These are phyloP conservation scores for Dipteronia sinensis DNA, from an alignment of 345 rosid species.

Conservation along the genomic window DNA sequence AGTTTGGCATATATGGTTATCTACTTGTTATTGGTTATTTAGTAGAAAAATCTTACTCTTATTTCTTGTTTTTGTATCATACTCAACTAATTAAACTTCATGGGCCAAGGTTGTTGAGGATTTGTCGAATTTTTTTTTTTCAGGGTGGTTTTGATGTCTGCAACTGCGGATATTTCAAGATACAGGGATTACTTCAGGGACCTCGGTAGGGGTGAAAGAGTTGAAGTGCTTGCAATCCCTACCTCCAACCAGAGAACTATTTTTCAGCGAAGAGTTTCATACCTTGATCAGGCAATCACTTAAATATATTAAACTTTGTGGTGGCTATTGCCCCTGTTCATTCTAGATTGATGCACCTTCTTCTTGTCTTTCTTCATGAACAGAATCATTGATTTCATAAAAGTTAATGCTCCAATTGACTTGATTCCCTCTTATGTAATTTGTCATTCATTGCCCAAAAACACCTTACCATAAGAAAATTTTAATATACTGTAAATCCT, in stretches of 20 bases:
- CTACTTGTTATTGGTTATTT: neutral
- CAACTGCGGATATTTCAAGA: slow-evolving; percentile 86
- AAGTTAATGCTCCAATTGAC: neutral
- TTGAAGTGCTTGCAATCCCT: slow-evolving; percentile 90
- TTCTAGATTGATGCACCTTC: slow-evolving; percentile 4
- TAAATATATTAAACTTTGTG: neutral
- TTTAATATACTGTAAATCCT: neutral
- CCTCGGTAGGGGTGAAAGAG: slow-evolving; percentile 86
- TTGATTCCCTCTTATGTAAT: neutral
- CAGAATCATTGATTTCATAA: neutral
- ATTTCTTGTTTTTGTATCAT: neutral
- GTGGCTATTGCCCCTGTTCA: neutral
- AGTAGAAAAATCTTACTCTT: neutral
- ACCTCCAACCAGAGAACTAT: slow-evolving; percentile 55
- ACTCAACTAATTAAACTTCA: neutral
- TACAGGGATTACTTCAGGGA: slow-evolving; percentile 87
- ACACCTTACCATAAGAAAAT: neutral
- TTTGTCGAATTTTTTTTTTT: slow-evolving; percentile 15
- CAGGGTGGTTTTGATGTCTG: slow-evolving; percentile 98
- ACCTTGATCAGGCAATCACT: slow-evolving; percentile 76
- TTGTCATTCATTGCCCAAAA: neutral
- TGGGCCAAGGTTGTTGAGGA: neutral
- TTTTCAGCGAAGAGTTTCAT: slow-evolving; percentile 68
- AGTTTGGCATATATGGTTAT: neutral
- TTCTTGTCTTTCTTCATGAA: neutral